These are phyloP conservation scores for Prunus yedoensis DNA, from an alignment of 331 rosid genomes.

Conservation along the genomic window DNA sequence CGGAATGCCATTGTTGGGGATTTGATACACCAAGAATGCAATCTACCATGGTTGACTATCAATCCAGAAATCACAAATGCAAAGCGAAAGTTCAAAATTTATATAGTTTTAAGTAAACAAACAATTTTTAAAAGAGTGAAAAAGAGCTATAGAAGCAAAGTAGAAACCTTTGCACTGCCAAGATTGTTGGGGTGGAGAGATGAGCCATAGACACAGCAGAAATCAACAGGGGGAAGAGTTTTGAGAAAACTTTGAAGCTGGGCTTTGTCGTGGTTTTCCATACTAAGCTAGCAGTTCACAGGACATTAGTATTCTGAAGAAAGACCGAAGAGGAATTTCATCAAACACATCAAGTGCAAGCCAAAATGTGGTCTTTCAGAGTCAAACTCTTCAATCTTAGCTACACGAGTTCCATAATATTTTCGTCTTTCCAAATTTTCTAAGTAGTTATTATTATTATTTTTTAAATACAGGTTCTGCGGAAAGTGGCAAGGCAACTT, in stretches of 20 bases:
- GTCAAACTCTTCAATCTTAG: too few relatives aligned
- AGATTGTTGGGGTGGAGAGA: slow-evolving; percentile 76
- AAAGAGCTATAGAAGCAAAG: slow-evolving; percentile 2
- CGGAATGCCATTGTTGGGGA: slow-evolving; percentile 82
- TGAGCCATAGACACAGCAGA: slow-evolving; percentile 89
- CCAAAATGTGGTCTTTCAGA: too few relatives aligned
- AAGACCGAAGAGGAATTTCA: too few relatives aligned
- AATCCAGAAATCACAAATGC: slow-evolving; percentile 30
- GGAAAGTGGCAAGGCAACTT: too few relatives aligned
- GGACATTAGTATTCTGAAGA: too few relatives aligned
- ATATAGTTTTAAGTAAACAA: background rate
- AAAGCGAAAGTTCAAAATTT: slow-evolving; percentile 4
- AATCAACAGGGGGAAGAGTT: slow-evolving; percentile 82
- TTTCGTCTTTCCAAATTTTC: too few relatives aligned
- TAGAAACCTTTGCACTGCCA: slow-evolving; percentile 65
- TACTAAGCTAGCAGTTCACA: background rate
- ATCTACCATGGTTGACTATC: slow-evolving; percentile 73
- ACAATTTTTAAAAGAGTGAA: background rate
- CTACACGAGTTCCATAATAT: too few relatives aligned
- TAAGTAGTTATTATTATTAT: too few relatives aligned
- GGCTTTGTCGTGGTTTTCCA: slow-evolving; percentile 41
- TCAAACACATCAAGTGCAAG: too few relatives aligned
- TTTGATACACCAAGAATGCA: slow-evolving; percentile 84
- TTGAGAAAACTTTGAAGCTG: slow-evolving; percentile 53
- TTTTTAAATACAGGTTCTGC: too few relatives aligned